These are phyloP conservation scores for Suillus discolor DNA, from an alignment of 768 basidiomycete species.

Conservation along the genomic window DNA sequence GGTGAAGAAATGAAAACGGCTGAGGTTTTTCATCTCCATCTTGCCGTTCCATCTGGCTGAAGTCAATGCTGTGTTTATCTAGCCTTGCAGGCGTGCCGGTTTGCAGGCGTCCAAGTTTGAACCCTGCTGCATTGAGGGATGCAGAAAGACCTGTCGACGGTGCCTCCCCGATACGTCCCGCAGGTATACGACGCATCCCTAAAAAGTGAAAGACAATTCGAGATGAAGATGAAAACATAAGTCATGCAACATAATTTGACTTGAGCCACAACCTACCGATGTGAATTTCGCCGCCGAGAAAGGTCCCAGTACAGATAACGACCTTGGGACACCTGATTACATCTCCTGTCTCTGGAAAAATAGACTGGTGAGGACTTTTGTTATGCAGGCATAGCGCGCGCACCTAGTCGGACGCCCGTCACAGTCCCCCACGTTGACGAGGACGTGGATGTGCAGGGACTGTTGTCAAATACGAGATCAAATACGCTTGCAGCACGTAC, in stretches of 20 bases:
- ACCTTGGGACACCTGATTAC: slow-evolving; percentile 77
- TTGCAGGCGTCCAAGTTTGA: slow-evolving; percentile 82
- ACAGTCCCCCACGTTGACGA: slow-evolving; percentile 53
- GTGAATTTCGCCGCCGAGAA: slow-evolving; percentile 89
- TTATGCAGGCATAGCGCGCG: slow-evolving; percentile 7
- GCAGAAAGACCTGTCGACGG: slow-evolving; percentile 76
- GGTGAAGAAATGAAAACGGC: slow-evolving; percentile 79
- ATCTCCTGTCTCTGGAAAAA: slow-evolving; percentile 65
- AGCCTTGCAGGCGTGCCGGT: slow-evolving; percentile 87
- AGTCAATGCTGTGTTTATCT: slow-evolving; percentile 70
- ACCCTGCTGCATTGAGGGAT: slow-evolving; percentile 74
- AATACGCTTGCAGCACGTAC: slow-evolving; percentile 76
- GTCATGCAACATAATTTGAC: neutral
- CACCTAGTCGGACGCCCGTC: slow-evolving; percentile 70
- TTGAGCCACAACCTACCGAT: slow-evolving; percentile 53
- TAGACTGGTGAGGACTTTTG: slow-evolving; percentile 3
- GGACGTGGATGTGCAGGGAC: slow-evolving; percentile 22
- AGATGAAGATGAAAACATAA: neutral
- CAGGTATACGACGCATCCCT: slow-evolving; percentile 77
- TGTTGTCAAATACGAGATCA: slow-evolving; percentile 69
- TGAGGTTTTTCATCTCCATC: slow-evolving; percentile 63
- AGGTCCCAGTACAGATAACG: slow-evolving; percentile 90
- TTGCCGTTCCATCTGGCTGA: slow-evolving; percentile 60
- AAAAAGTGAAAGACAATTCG: neutral
- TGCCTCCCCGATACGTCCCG: slow-evolving; percentile 73